A percentile compares a stretch with the other conserved stretches of the same genome.
Conservation (phyloP, 768 basidiomycete genomes). For the Lentinula guzmanii region DNA sequence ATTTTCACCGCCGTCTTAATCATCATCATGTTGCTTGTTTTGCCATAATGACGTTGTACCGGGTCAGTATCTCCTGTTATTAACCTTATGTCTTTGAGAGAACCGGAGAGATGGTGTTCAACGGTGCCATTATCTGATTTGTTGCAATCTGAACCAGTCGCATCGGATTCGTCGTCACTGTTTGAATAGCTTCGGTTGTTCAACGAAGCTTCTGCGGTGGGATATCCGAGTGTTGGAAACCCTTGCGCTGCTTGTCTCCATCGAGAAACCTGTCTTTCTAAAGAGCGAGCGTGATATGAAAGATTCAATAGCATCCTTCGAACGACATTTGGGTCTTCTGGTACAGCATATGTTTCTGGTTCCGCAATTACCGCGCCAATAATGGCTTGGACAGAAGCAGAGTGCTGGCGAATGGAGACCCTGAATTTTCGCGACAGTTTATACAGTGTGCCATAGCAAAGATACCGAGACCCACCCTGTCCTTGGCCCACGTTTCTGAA, state of each 20-base stretch:
- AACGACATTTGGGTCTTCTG: constrained; percentile 1
- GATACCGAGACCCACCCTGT: constrained; percentile 20
- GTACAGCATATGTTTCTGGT: constrained; percentile 3
- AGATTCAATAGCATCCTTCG: constrained; percentile 14
- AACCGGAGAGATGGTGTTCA: background rate
- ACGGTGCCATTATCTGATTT: background rate
- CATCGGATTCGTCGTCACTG: background rate
- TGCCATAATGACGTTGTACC: background rate
- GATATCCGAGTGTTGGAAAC: background rate
- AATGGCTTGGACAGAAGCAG: background rate
- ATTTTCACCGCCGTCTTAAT: constrained; percentile 30
- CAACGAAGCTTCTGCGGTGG: background rate
- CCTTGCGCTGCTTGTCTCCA: background rate
- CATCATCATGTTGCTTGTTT: constrained; percentile 12
- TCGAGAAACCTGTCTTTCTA: constrained; percentile 1
- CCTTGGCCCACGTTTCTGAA: constrained; percentile 35
- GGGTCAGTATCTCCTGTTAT: constrained; percentile 16
- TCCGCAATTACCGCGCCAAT: background rate
- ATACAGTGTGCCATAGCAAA: background rate
- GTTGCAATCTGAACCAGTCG: background rate
- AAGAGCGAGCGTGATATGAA: constrained; percentile 7
- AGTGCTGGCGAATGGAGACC: background rate
- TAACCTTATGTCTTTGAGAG: background rate
- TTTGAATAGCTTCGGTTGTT: background rate
- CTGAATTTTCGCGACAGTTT: background rate